Conservation (phyloP, 495 filamentous ascomycete species). For the Penicillium simplicissimum region DNA sequence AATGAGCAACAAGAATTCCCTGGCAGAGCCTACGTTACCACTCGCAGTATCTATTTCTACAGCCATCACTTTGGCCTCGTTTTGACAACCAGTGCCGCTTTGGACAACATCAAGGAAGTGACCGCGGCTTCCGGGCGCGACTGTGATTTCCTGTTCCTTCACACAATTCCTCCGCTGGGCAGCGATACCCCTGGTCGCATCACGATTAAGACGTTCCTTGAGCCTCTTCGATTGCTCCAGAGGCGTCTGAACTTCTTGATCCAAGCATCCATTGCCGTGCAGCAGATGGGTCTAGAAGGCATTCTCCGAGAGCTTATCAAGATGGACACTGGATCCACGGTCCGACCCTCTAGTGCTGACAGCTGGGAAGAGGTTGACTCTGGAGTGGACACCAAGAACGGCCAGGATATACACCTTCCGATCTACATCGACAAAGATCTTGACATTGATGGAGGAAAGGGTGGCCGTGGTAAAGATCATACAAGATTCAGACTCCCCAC, state of each 20-base stretch:
- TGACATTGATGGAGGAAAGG: constrained; percentile 47
- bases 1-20: constrained; percentile 80
- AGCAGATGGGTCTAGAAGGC: constrained; percentile 62
- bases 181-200: constrained; percentile 67
- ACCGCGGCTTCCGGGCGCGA: constrained; percentile 87
- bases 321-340: constrained; percentile 64
- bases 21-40: constrained; percentile 86
- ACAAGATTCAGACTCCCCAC: constrained; percentile 83
- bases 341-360: constrained; percentile 71
- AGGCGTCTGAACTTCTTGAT: constrained; percentile 81
- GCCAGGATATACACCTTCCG: constrained; percentile 57
- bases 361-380: constrained; percentile 92
- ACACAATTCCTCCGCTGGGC: constrained; percentile 65
- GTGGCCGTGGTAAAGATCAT: constrained; percentile 50
- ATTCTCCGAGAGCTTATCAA: constrained; percentile 64
- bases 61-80: constrained; percentile 92
- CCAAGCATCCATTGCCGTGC: constrained; percentile 67
- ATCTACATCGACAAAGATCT: constrained; percentile 65
- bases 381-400: constrained; percentile 40
- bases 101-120: constrained; percentile 80
- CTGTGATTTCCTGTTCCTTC: constrained; percentile 90
- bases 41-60: constrained; percentile 88
- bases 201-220: constrained; percentile 88
- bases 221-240: constrained; percentile 80
- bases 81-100: constrained; percentile 69